phyloP scores from a whole-genome alignment of 2,329 filamentous ascomycete species.

The Ophiostoma perfectum region DNA sequence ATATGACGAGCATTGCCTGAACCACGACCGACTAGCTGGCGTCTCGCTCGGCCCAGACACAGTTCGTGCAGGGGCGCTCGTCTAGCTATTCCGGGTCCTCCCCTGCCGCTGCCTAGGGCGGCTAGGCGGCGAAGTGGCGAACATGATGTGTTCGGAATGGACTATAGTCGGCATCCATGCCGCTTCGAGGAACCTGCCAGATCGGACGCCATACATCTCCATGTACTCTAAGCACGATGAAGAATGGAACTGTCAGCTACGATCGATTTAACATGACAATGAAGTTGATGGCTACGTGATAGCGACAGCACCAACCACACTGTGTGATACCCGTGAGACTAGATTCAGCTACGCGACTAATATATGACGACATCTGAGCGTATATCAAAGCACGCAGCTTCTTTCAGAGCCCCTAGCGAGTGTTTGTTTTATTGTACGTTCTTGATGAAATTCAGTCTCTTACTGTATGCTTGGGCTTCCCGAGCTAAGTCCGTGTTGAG shows the following conservation, averaged over 20 bases:
- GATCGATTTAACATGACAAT: neutral
- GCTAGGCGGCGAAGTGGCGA: neutral
- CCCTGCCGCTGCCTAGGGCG: neutral
- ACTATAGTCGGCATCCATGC: neutral
- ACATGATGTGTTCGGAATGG: neutral
- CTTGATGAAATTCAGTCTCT: too few relatives aligned
- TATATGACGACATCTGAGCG: too few relatives aligned
- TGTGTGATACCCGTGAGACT: too few relatives aligned
- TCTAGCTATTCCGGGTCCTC: neutral
- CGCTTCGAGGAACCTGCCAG: neutral
- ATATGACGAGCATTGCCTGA: neutral
- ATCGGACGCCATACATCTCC: neutral
- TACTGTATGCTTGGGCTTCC: neutral
- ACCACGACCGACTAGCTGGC: neutral
- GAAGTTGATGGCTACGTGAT: too few relatives aligned
- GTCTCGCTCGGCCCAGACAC: neutral
- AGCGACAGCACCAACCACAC: too few relatives aligned
- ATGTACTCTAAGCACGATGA: neutral
- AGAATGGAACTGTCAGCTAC: neutral
- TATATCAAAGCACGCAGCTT: too few relatives aligned
- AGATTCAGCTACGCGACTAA: too few relatives aligned
- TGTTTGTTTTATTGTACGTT: too few relatives aligned
- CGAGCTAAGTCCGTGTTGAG: slow-evolving; percentile 17
- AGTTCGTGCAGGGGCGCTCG: too few relatives aligned
- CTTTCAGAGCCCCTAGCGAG: too few relatives aligned